A percentile compares a stretch with the other conserved stretches of the same genome.
Evolutionary conservation across 2,329 filamentous ascomycete species (phyloP).

Genomic region (Apiospora sp.): DNA sequence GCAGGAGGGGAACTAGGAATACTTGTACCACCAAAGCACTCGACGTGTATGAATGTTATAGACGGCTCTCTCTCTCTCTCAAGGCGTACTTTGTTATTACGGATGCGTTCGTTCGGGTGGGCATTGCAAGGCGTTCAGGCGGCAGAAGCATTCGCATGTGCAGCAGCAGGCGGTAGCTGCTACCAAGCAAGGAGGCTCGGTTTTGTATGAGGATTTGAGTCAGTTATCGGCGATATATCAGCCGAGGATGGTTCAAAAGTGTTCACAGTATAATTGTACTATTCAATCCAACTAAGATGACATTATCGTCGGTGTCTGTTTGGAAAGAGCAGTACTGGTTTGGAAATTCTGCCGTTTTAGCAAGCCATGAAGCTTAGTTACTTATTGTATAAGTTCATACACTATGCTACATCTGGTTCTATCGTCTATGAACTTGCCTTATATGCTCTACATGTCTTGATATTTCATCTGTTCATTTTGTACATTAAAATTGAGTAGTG

Average conservation of each 20-base stretch:
- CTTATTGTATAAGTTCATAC: not conserved
- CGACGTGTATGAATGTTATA: conserved; percentile 14
- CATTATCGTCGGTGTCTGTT: not conserved
- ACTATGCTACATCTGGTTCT: not conserved
- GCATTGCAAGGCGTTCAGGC: conserved; percentile 23
- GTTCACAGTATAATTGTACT: not conserved
- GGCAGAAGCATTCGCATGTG: conserved; percentile 14
- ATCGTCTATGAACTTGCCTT: not conserved
- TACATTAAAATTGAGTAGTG: not conserved
- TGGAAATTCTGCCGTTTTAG: not conserved
- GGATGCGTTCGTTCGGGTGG: conserved; percentile 8
- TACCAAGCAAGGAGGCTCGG: not conserved
- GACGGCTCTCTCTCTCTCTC: not conserved
- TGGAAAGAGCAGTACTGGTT: not conserved
- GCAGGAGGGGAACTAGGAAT: conserved; percentile 1
- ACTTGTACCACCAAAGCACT: not conserved
- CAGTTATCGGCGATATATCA: not conserved
- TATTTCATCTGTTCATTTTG: not conserved
- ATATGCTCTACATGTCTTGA: not conserved
- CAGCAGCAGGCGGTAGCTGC: not conserved
- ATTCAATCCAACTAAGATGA: not conserved
- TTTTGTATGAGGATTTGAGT: not conserved
- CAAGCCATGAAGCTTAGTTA: not conserved
- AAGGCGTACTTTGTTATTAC: conserved; percentile 18
- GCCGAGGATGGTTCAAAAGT: not conserved